Base-by-base conservation (phyloP, 768 basidiomycete genomes). In the Termitomyces sp. region DNA sequence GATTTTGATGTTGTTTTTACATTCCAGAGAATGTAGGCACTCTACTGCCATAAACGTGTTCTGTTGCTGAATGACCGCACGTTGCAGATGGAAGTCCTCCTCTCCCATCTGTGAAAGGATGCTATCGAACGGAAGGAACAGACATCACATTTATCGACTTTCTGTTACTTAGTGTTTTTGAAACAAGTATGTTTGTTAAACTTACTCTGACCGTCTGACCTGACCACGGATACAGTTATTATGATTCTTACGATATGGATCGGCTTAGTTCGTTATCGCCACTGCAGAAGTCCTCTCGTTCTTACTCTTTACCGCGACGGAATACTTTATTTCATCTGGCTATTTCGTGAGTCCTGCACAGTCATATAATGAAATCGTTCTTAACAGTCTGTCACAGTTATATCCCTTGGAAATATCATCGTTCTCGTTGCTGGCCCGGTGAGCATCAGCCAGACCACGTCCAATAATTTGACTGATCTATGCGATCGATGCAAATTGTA, bases 71-170 rank as follows among this genome's bases (percentile, higher is more conserved):
- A 15, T 34, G 20, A 45, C n/a, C 13, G 45, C 13, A 49, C 18
- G 7, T 22, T 34, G 2, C 31, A 62, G 57, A 57, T 50, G 60
- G 61, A 13, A 42, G 42, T 13, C 54, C 63, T 2, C 60, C 63
- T 2, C 51, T 66, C 20, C 51, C 61, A 18, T 57, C 41, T 0
- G 49, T 62, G 0, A 34, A 12, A 11, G 63, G 65, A 16, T 66
- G 65, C 18, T 61, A 64, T 36, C 57, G 55, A 1, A 44, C 20
- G 34, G 57, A 55, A 22, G 65, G 54, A 9, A 62, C 52, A 33
- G 37, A 50, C 6, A 51, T 61, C 18, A 18, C 47, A 33, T 56
- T 47, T 18, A 20, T 33, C 2, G 34, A 56, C 6, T 56, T 47
- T 47, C 5, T 44, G 8, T 24, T 56, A 24, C 55, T 56, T 13